phyloP scores from a whole-genome alignment of 2,329 filamentous ascomycete species.

The Fusarium fujikuroi region DNA sequence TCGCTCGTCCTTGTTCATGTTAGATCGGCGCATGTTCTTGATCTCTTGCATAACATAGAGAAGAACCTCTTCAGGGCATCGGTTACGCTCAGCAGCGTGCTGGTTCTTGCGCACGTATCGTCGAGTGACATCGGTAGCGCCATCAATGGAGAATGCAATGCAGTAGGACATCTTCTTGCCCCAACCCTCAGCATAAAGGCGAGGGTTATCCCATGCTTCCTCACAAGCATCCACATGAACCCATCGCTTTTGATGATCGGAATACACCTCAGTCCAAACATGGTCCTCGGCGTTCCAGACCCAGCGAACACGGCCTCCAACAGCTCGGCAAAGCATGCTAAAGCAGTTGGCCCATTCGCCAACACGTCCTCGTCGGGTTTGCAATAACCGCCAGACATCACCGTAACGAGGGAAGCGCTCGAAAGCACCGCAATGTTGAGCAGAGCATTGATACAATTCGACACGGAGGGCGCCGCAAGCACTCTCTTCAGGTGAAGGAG shows the following conservation, averaged over 20 bases:
- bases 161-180: conserved; percentile 97
- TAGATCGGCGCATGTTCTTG: conserved; percentile 81
- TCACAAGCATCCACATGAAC: conserved; percentile 97
- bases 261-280: conserved; percentile 98
- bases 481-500: conserved; percentile 87
- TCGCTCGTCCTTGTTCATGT: conserved; percentile 86
- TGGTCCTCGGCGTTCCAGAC: conserved; percentile 98
- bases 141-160: conserved; percentile 94
- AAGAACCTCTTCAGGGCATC: conserved; percentile 88
- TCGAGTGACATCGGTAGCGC: conserved; percentile 72
- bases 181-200: conserved; percentile 94
- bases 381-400: conserved; percentile 91
- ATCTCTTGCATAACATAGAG: conserved; percentile 94
- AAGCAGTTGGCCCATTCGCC: conserved; percentile 99
- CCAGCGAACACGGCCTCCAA: conserved; percentile 92
- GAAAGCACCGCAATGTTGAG: conserved; percentile 76
- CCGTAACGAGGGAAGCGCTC: conserved; percentile 95
- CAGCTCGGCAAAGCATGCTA: conserved; percentile 94
- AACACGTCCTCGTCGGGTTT: conserved; percentile 85
- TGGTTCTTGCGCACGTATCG: conserved; percentile 78
- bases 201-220: conserved; percentile 93
- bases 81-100: conserved; percentile 78
- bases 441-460: conserved; percentile 90
- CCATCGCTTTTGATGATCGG: conserved; percentile 92
- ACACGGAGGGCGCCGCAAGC: conserved; percentile 88